Conservation (phyloP, 208 protist species). For the Angomonas deanei region DNA sequence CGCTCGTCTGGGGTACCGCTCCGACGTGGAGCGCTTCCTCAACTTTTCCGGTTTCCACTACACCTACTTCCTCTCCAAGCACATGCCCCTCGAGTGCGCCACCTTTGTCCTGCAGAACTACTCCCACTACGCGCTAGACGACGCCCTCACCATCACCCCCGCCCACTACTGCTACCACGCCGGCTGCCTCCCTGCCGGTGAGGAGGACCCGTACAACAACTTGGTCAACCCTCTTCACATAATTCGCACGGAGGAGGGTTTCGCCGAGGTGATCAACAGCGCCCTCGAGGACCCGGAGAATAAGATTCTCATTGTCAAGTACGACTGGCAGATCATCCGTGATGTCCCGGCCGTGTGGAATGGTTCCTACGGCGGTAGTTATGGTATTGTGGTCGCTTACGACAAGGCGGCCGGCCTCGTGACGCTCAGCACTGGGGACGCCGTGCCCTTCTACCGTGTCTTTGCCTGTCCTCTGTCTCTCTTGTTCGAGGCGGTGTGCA, state of each 20-base stretch:
- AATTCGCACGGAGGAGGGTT: conserved; percentile 35
- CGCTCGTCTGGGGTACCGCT: conserved; percentile 62
- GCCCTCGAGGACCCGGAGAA: conserved; percentile 33
- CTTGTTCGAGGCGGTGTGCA: conserved; percentile 56
- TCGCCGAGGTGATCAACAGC: conserved; percentile 42
- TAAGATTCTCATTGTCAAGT: conserved; percentile 76
- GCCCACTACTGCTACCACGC: conserved; percentile 66
- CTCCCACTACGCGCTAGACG: conserved; percentile 69
- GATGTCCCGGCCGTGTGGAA: conserved; percentile 63
- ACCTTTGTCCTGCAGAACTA: conserved; percentile 70
- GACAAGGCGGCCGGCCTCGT: conserved; percentile 49
- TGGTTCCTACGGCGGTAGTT: conserved; percentile 59
- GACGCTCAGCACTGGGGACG: conserved; percentile 59
- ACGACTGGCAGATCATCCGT: conserved; percentile 45
- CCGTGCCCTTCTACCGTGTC: conserved; percentile 64
- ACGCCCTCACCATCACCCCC: conserved; percentile 44
- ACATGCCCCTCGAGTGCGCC: conserved; percentile 71
- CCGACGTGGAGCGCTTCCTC: conserved; percentile 74
- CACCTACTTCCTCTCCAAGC: conserved; percentile 77
- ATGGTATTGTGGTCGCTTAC: conserved; percentile 76
- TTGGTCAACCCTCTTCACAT: conserved; percentile 18
- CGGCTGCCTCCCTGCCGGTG: conserved; percentile 23
- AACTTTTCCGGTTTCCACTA: conserved; percentile 87
- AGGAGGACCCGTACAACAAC: conserved; percentile 3
- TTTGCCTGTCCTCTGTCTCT: conserved; percentile 59